phyloP scores from a whole-genome alignment of 2,329 filamentous ascomycete genomes.

The Aspergillus fumigatiaffinis region DNA sequence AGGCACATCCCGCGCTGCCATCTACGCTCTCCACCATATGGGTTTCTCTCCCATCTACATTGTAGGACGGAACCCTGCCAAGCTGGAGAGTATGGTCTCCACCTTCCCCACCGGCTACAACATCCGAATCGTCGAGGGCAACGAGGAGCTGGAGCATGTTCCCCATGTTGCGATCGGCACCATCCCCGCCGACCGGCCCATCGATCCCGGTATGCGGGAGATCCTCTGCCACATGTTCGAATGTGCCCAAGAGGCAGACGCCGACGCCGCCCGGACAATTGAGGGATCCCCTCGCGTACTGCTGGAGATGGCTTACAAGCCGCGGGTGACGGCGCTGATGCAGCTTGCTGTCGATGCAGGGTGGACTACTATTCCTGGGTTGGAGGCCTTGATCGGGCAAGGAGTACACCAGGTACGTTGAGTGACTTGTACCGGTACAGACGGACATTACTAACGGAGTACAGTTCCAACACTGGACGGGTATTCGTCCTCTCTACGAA shows the following conservation, averaged over 20 bases:
- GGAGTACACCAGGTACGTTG: conserved; percentile 71
- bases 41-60: conserved; percentile 84
- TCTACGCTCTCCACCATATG: conserved; percentile 81
- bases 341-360: conserved; percentile 70
- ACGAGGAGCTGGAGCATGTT: conserved; percentile 49
- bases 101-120: conserved; percentile 73
- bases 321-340: conserved; percentile 77
- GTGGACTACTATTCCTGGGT: conserved; percentile 79
- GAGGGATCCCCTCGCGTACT: conserved; percentile 56
- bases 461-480: conserved; percentile 80
- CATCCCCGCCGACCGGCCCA: conserved; percentile 81
- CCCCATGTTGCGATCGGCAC: conserved; percentile 79
- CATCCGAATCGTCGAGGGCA: conserved; percentile 59
- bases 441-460: background rate
- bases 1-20: conserved; percentile 85
- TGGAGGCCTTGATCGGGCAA: conserved; percentile 87
- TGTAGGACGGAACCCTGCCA: conserved; percentile 69
- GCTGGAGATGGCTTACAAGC: conserved; percentile 96
- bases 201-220: conserved; percentile 67
- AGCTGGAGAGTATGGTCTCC: conserved; percentile 63
- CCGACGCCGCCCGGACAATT: conserved; percentile 29
- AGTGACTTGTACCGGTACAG: background rate
- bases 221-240: conserved; percentile 56
- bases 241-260: conserved; percentile 46
- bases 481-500: conserved; percentile 67